Conservation (phyloP, 306 rosid genomes). For the Gleditsia sinensis region DNA sequence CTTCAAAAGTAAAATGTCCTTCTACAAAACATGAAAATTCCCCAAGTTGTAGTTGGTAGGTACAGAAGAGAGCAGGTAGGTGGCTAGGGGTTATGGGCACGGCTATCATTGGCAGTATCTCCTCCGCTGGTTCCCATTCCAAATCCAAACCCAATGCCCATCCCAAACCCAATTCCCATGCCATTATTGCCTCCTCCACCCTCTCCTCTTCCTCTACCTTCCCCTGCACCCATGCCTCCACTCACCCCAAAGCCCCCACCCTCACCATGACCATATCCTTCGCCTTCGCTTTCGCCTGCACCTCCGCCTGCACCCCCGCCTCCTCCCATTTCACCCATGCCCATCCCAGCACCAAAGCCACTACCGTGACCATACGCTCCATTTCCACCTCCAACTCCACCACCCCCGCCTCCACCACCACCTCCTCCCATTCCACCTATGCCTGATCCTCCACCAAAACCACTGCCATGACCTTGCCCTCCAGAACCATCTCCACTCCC, state of each 20-base stretch:
- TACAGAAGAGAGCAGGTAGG: too few relatives aligned
- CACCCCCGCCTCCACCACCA: constrained; percentile 12
- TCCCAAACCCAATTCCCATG: constrained; percentile 55
- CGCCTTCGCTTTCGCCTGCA: not conserved
- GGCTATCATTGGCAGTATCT: not conserved
- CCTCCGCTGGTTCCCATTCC: constrained; percentile 40
- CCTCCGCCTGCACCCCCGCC: not conserved
- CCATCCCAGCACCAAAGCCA: constrained; percentile 39
- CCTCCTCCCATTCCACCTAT: constrained; percentile 9
- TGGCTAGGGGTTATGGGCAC: constrained; percentile 22
- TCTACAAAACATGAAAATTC: not conserved
- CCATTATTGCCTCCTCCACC: not conserved
- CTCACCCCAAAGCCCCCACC: constrained; percentile 41
- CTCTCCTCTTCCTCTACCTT: not conserved
- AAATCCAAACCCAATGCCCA: constrained; percentile 56
- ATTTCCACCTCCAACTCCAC: not conserved
- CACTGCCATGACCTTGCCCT: constrained; percentile 50
- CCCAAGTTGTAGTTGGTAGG: not conserved
- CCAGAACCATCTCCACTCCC: constrained; percentile 36
- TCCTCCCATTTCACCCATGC: constrained; percentile 26
- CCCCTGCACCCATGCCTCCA: not conserved
- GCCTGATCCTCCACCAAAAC: constrained; percentile 39
- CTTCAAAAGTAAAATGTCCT: not conserved
- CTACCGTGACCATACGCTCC: constrained; percentile 43
- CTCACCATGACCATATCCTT: constrained; percentile 33